Evolutionary conservation across 768 basidiomycete species (phyloP), one percentile per base, ranked within the genome.

Genomic region (Tricholoma sp.): DNA sequence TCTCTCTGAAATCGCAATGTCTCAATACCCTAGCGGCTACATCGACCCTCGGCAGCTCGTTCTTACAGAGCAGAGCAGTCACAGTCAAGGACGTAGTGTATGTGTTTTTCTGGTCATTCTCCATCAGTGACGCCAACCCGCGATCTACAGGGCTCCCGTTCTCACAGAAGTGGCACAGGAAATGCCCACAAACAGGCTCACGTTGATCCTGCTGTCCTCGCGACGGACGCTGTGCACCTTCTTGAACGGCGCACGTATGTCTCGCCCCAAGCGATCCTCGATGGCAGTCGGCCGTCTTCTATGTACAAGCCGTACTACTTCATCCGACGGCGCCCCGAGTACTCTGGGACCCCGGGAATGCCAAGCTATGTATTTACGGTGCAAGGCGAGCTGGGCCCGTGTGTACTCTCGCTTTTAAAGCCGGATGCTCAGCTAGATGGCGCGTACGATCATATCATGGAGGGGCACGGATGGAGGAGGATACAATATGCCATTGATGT

Each of bases 371-470:
- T 53, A 12, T 69, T 71, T 59, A 57, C 50, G 24, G 61, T 59
- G 9, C 24, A 59, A n/a, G 67, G 68, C 15, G 59, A 55, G 13
- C 63, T 60, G 1, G 67, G 65, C 5, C 66, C 65, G 1, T 65
- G 56, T 28, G 42, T 71, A 28, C 48, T 33, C 17, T 62, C 65
- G 11, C 31, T 69, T 34, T 20, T 59, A 31, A 55, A 52, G 1
- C 39, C 54, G 3, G 33, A 32, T 11, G 59, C 63, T 10, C 11
- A 29, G 11, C 24, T 71, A 11, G 65, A 71, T 34, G 33, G 55
- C 10, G 54, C 56, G 6, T 6, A 51, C 9, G 66, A 67, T 29
- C n/a, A 20, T 6, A 59, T 68, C 6, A 61, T 68, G 44, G 48
- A 56, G 8, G 56, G 47, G 13, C 47, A 41, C 17, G 53, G 45